Evolutionary conservation across 345 rosid species (phyloP).

Genomic region (Eutrema japonicum): DNA sequence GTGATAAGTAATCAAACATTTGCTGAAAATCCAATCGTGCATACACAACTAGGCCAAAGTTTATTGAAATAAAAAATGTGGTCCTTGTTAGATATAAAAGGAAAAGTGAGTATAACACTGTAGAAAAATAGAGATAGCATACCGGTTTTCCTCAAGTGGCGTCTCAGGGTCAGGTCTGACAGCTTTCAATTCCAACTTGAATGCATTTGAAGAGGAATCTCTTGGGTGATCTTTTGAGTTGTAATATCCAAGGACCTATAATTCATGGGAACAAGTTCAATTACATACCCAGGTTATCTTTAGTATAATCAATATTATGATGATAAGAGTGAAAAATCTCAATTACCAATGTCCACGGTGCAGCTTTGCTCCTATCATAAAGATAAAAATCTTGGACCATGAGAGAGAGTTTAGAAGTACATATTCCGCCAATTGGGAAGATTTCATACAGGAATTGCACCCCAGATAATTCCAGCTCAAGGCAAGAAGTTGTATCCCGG

Average conservation of each 20-base stretch:
- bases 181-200: constrained; percentile 80
- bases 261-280: constrained; percentile 36
- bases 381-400: constrained; percentile 72
- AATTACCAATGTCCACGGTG: constrained; percentile 87
- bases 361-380: constrained; percentile 69
- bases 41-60: constrained; percentile 13
- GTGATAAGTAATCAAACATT: background rate
- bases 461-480: constrained; percentile 74
- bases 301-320: constrained; percentile 22
- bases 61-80: background rate
- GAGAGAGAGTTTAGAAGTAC: constrained; percentile 71
- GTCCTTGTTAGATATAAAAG: constrained; percentile 13
- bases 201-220: constrained; percentile 78
- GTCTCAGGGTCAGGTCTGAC: constrained; percentile 85
- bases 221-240: constrained; percentile 88
- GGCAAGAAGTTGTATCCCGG: constrained; percentile 63
- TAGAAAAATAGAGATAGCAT: constrained; percentile 31
- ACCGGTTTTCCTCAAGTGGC: constrained; percentile 98
- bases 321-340: constrained; percentile 24
- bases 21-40: background rate
- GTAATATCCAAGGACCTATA: constrained; percentile 76
- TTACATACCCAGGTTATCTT: constrained; percentile 7
- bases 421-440: constrained; percentile 65
- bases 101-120: constrained; percentile 11
- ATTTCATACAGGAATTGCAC: constrained; percentile 61